Conservation (phyloP, 164 flowering plant genomes). For the Nymphaea colorata region DNA sequence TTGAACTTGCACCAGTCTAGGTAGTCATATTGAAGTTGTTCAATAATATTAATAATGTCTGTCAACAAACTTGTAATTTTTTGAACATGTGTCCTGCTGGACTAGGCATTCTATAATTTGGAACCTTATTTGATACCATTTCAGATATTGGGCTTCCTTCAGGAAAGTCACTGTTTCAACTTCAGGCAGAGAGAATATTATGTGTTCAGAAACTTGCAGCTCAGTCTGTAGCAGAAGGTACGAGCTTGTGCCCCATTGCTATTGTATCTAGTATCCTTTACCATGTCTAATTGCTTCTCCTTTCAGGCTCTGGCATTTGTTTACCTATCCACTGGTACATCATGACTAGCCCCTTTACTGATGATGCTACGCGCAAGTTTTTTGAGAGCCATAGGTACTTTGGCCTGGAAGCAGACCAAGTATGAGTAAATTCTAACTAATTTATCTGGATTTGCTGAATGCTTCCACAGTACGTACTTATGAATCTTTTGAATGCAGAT, state of each 20-base stretch:
- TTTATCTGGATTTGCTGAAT: background rate
- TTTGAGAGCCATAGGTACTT: constrained; percentile 86
- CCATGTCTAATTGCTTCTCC: background rate
- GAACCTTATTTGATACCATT: background rate
- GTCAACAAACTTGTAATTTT: background rate
- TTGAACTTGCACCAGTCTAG: background rate
- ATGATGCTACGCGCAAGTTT: constrained; percentile 75
- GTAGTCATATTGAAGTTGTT: background rate
- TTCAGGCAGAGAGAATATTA: constrained; percentile 92
- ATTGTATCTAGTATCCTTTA: background rate
- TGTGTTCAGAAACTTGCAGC: constrained; percentile 81
- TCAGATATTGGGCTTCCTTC: constrained; percentile 97
- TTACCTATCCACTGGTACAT: constrained; percentile 90
- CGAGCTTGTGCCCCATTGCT: constrained; percentile 4
- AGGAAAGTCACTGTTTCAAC: constrained; percentile 92
- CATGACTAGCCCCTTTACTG: constrained; percentile 98
- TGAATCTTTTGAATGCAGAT: constrained; percentile 30
- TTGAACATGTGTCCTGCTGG: background rate
- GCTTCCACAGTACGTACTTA: constrained; percentile 5
- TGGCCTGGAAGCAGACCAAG: constrained; percentile 93
- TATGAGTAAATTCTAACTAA: constrained; percentile 8
- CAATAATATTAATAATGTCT: background rate
- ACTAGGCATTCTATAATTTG: background rate
- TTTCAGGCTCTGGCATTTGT: constrained; percentile 38
- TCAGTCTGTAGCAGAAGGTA: constrained; percentile 65